A percentile compares a stretch with the other conserved stretches of the same genome.
Evolutionary conservation across 208 protist genomes (phyloP).

Genomic region (Trypanosoma scelopori): DNA sequence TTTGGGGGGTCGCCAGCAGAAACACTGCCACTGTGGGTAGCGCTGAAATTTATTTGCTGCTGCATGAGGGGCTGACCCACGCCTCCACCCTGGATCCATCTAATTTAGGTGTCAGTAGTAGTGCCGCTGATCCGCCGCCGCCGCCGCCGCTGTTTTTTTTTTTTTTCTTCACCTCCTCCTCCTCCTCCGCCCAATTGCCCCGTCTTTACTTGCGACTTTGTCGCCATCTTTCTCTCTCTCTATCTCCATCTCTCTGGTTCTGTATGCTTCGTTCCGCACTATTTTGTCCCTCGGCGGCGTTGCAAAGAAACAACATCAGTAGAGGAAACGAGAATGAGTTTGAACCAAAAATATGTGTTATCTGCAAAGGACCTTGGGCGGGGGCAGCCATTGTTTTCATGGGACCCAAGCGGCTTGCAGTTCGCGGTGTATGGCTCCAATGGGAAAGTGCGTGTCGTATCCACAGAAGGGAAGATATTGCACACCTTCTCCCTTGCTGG

Average conservation of each 20-base stretch:
- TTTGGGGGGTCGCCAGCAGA: too few species aligned
- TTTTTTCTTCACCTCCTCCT: too few species aligned
- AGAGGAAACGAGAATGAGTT: conserved; percentile 38
- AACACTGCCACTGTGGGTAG: too few species aligned
- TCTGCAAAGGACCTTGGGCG: conserved; percentile 54
- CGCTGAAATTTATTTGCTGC: too few species aligned
- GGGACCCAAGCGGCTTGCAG: conserved; percentile 64
- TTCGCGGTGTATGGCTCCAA: conserved; percentile 83
- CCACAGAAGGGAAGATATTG: conserved; percentile 70
- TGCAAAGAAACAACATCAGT: too few species aligned
- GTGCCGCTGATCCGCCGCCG: conserved; percentile 3
- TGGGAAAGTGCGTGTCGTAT: conserved; percentile 75
- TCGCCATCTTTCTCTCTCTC: not conserved
- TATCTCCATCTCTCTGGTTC: not conserved
- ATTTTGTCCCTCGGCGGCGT: not conserved
- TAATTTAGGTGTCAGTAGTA: not conserved
- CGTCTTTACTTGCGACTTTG: too few species aligned
- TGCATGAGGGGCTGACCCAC: too few species aligned
- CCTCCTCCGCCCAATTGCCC: too few species aligned
- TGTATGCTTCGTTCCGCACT: not conserved
- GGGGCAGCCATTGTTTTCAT: conserved; percentile 67
- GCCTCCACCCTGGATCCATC: too few species aligned
- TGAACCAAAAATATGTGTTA: conserved; percentile 80
- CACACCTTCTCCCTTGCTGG: conserved; percentile 70
- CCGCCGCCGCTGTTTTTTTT: not conserved